Conservation (phyloP, 306 rosid genomes). For the Alnus rubra region DNA sequence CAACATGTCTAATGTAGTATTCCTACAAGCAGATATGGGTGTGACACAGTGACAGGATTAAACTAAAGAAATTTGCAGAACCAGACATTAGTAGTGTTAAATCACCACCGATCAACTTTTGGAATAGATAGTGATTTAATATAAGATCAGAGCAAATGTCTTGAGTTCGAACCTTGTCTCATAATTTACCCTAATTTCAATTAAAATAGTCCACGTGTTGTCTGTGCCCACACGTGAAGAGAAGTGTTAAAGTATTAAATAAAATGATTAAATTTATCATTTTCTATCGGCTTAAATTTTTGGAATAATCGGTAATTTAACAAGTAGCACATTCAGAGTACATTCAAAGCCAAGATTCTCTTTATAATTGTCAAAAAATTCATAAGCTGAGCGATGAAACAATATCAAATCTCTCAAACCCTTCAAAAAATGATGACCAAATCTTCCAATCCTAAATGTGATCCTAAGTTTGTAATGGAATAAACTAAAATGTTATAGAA, state of each 20-base stretch:
- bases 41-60: neutral
- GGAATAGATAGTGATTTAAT: too few relatives aligned
- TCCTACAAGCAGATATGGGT: slow-evolving; percentile 50
- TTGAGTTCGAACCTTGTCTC: too few relatives aligned
- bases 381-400: neutral
- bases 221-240: too few relatives aligned
- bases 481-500: neutral
- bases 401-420: neutral
- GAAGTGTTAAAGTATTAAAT: too few relatives aligned
- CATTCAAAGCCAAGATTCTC: neutral
- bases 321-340: neutral
- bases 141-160: too few relatives aligned
- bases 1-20: slow-evolving; percentile 82
- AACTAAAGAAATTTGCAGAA: neutral
- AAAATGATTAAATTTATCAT: too few relatives aligned
- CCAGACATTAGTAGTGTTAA: neutral
- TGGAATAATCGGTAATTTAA: too few relatives aligned
- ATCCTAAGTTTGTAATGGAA: neutral
- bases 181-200: too few relatives aligned
- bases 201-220: too few relatives aligned
- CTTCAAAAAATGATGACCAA: too few relatives aligned
- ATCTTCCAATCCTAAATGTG: neutral
- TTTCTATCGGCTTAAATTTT: too few relatives aligned
- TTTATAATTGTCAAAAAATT: neutral
- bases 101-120: too few relatives aligned